Evolutionary conservation across 2,329 filamentous ascomycete species (phyloP).

Genomic region (Hymenoscyphus linearis): DNA sequence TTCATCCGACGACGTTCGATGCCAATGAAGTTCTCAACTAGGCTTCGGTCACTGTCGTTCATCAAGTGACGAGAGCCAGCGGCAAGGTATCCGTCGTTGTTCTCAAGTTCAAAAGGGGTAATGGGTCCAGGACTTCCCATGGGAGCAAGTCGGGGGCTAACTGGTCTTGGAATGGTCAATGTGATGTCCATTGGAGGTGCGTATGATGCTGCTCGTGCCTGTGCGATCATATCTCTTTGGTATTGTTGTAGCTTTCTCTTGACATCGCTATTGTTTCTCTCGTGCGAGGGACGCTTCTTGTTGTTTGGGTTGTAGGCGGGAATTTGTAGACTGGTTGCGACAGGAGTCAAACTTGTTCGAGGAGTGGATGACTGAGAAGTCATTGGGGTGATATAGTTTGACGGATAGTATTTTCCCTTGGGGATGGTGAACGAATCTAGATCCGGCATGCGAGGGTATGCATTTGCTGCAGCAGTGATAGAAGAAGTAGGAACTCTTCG

Average conservation of each 20-base stretch:
- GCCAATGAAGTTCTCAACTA: conserved; percentile 8
- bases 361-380: conserved; percentile 21
- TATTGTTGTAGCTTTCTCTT: conserved; percentile 52
- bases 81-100: conserved; percentile 24
- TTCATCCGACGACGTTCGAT: conserved; percentile 4
- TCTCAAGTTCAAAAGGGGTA: conserved; percentile 54
- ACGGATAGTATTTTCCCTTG: conserved; percentile 59
- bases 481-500: conserved; percentile 10
- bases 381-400: conserved; percentile 48
- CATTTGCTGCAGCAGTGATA: conserved; percentile 9
- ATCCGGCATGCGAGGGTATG: conserved; percentile 9
- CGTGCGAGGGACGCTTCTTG: conserved; percentile 32
- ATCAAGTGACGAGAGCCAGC: conserved; percentile 13
- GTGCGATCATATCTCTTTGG: conserved; percentile 55
- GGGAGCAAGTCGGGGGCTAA: conserved; percentile 45
- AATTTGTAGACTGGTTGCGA: conserved; percentile 25
- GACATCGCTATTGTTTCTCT: conserved; percentile 42
- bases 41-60: conserved; percentile 5
- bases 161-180: conserved; percentile 37
- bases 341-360: conserved; percentile 16
- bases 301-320: conserved; percentile 23
- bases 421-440: conserved; percentile 36
- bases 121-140: conserved; percentile 55
- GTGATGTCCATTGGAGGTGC: conserved; percentile 31
- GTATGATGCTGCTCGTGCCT: conserved; percentile 42